Conservation (phyloP, 2,329 filamentous ascomycete species). For the Diplodia corticola region DNA sequence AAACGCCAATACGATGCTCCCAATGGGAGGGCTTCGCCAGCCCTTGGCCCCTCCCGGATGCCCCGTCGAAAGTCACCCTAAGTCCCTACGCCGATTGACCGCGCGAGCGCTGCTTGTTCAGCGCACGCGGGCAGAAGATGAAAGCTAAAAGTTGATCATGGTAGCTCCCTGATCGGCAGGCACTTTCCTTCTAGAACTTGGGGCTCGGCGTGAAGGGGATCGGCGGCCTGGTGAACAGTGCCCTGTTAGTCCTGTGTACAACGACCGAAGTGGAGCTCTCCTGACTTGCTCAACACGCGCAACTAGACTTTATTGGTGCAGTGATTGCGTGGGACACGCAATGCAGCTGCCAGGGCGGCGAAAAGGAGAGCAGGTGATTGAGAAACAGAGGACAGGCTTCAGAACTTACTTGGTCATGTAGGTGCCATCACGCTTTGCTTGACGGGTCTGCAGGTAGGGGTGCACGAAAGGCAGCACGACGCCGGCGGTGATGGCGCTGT, state of each 20-base stretch:
- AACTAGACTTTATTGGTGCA: slow-evolving; percentile 30
- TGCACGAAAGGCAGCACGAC: slow-evolving; percentile 44
- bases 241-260: slow-evolving; percentile 7
- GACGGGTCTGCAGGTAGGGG: slow-evolving; percentile 39
- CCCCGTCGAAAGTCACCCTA: background rate
- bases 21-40: slow-evolving; percentile 14
- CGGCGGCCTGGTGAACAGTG: slow-evolving; percentile 18
- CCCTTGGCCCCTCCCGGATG: slow-evolving; percentile 6
- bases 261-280: background rate
- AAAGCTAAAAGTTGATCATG: background rate
- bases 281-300: slow-evolving; percentile 31
- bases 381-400: background rate
- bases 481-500: slow-evolving; percentile 36
- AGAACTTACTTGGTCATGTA: slow-evolving; percentile 40
- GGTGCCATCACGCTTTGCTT: slow-evolving; percentile 39
- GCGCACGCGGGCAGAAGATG: background rate
- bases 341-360: background rate
- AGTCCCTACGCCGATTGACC: background rate
- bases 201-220: slow-evolving; percentile 25
- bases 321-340: background rate
- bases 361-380: background rate
- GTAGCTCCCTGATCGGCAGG: slow-evolving; percentile 1
- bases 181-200: slow-evolving; percentile 19
- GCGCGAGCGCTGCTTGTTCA: background rate
- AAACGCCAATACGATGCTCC: background rate